Evolutionary conservation across 2,329 filamentous ascomycete species (phyloP), one percentile per base, ranked within the genome.

Genomic region (Uncinocarpus reesii): DNA sequence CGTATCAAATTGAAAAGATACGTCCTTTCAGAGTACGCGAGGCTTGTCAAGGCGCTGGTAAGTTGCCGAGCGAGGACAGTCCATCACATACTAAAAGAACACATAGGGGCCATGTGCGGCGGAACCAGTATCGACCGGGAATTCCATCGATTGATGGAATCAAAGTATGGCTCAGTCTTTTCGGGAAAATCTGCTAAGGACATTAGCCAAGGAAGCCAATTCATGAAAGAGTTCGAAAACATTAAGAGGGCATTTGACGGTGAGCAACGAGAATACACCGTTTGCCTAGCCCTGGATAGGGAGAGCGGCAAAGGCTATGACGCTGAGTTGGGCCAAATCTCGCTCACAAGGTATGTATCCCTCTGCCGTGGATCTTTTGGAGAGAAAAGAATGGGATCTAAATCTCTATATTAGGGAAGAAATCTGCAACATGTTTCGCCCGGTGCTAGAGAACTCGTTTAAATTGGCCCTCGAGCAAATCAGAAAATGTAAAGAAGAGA

Each of bases 171-270:
- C 1, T 5, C 18, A 2, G 53, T 49, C 1, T 63, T 61, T 49
- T 49, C 46, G 2, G 16, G 24, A 2, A 26, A 62, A 21, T 21
- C 43, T 20, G 16, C 41, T 1, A 44, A 53, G 31, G 53, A 55
- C 38, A 58, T 47, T 7, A 55, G 55, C 1, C 49, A 54, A 2
- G 57, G 57, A 1, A 58, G 56, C n/a, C 11, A 42, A 10, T 60
- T 63, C 49, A 63, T 63, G 60, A 49, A 52, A 15, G 49, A 53
- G 0, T 63, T 62, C 20, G 62, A 64, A 41, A 20, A 31, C 0
- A 18, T 52, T 10, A 64, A 64, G 24, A 49, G 42, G 6, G 42
- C 47, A 2, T 63, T 62, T 42, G 49, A 42, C 23, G 49, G 49
- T 10, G 16, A 38, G 8, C 7, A 2, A 3, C 32, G 41, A 6